Conservation (phyloP, 192 early-diverging fungal genomes). For the Borealophlyctis nickersoniae region DNA sequence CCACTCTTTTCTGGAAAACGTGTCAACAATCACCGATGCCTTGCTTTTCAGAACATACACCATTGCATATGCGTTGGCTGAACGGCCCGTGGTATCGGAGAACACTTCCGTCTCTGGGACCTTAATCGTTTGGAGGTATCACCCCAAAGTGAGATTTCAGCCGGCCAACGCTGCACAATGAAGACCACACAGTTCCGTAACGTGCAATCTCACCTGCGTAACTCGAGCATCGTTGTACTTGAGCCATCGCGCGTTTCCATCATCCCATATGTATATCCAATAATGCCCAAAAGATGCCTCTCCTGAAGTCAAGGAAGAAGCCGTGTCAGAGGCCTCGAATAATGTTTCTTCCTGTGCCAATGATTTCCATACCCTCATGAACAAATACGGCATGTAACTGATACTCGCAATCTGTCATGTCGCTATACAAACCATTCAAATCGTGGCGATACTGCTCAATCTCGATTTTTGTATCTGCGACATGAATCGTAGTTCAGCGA, state of each 20-base stretch:
- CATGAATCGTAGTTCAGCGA: too few species aligned
- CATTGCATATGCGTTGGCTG: conserved; percentile 31
- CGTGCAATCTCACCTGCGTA: conserved; percentile 20
- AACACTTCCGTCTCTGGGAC: conserved; percentile 35
- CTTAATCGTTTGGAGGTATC: too few species aligned
- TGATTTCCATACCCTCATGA: conserved; percentile 19
- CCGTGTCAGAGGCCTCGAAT: conserved; percentile 5
- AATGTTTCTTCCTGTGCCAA: too few species aligned
- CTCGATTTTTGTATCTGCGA: too few species aligned
- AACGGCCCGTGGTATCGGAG: conserved; percentile 30
- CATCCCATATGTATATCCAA: conserved; percentile 34
- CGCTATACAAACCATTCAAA: too few species aligned
- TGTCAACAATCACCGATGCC: too few species aligned
- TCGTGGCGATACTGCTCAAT: too few species aligned
- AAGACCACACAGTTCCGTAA: too few species aligned
- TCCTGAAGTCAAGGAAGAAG: conserved; percentile 13
- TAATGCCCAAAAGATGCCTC: conserved; percentile 45
- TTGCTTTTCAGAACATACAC: too few species aligned
- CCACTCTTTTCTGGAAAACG: too few species aligned
- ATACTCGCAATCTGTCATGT: conserved; percentile 21
- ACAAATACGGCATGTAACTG: conserved; percentile 35
- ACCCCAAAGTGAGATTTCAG: too few species aligned
- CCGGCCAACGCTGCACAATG: too few species aligned
- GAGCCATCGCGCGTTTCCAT: conserved; percentile 28
- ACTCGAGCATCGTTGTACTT: conserved; percentile 40